Base-by-base conservation (phyloP, 1,284 basidiomycete species). In the Ceratobasidium sp. region DNA sequence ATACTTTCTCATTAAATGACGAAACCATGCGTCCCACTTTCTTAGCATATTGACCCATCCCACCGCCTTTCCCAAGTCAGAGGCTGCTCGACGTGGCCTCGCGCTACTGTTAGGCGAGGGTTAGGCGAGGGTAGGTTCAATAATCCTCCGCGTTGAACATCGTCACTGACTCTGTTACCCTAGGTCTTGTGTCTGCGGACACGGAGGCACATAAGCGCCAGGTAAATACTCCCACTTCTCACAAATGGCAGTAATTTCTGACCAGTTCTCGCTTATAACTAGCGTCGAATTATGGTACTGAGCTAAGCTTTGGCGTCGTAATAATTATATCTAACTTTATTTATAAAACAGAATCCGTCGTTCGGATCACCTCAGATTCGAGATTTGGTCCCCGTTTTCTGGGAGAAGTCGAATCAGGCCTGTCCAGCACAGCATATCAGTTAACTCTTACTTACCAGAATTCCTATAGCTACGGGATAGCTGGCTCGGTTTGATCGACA, bases 211-310 rank as follows among this genome's bases (percentile, higher is more conserved):
- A 71, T 45, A 71, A 71, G 45, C 56, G 56, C 24, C 67, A 71
- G 56, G 67, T 71, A 57, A 22, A 56, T 36, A n/a, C 9, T n/a
- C 51, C 24, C 17, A 45, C 29, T 8, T 45, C n/a, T 48, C 5
- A 27, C 15, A 24, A 27, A 17, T 45, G 17, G 17, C 45, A 71
- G 66, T 65, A 3, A 15, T 60, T 29, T 15, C 60, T 29, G 19
- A 63, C 41, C 50, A 50, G n/a, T 57, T 29, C 31, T 45, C 69
- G 56, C 53, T 17, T n/a, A n/a, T n/a, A 29, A 1, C 36, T 73
- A 77, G 72, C 74, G 76, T 31, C 56, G 67, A 27, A 74, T 77
- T 14, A 73, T 77, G 75, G 74, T 67, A 48, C 59, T 22, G 8
- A 27, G 27, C 14, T 45, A 29, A 24, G 31, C 14, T 22, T 53